phyloP scores from a whole-genome alignment of 108 stramenopile species.

The Aurantiochytrium sp. region DNA sequence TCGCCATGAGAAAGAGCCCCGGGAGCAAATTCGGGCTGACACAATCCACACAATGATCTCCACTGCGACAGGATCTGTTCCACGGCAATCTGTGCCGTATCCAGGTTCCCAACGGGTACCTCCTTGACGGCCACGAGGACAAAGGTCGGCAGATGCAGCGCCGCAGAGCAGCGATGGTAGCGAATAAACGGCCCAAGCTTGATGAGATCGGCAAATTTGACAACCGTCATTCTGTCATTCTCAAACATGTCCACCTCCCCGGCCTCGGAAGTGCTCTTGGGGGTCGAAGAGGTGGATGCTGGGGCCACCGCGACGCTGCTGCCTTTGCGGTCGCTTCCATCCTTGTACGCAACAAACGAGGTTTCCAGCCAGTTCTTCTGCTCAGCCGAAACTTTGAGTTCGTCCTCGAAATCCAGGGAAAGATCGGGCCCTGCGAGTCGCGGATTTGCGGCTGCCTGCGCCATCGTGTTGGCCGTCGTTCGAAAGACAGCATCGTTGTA shows the following conservation, averaged over 20 bases:
- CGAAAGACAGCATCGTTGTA: neutral
- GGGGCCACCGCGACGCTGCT: neutral
- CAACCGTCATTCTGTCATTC: neutral
- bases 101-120: neutral
- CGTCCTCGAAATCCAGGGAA: neutral
- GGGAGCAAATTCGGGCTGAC: neutral
- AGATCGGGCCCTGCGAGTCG: neutral
- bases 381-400: neutral
- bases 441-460: neutral
- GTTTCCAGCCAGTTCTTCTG: neutral
- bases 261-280: neutral
- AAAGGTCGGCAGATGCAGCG: slow-evolving; percentile 9
- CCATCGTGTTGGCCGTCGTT: neutral
- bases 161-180: neutral
- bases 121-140: neutral
- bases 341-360: neutral
- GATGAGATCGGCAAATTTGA: neutral
- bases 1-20: neutral
- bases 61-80: neutral
- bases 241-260: neutral
- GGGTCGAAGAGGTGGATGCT: neutral
- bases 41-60: neutral
- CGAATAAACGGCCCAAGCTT: neutral
- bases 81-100: neutral
- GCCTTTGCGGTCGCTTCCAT: neutral